These are phyloP conservation scores for Erysiphe pulchra DNA, from an alignment of 2,329 filamentous ascomycete species.

Conservation along the genomic window DNA sequence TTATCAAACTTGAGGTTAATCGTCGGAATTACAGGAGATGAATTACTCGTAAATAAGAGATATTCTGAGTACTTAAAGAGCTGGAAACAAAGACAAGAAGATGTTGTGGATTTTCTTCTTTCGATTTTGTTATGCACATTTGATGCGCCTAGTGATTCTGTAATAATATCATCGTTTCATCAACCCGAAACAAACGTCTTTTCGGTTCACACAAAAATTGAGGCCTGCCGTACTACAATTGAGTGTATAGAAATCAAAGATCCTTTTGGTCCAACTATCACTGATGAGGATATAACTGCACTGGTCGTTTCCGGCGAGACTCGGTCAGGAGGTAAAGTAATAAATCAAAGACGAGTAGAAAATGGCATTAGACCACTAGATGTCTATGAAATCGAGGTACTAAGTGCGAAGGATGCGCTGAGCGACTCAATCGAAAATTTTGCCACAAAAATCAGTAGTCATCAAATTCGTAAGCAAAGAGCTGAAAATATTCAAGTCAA, in stretches of 20 bases:
- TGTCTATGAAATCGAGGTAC: constrained; percentile 71
- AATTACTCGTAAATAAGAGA: constrained; percentile 70
- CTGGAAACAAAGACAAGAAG: constrained; percentile 49
- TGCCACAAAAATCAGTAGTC: constrained; percentile 73
- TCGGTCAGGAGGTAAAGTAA: constrained; percentile 51
- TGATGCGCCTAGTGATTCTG: constrained; percentile 14
- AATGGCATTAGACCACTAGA: constrained; percentile 53
- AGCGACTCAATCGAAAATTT: constrained; percentile 30
- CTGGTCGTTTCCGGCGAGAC: constrained; percentile 80
- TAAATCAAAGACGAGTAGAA: constrained; percentile 59
- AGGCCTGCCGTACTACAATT: constrained; percentile 33
- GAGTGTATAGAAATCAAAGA: constrained; percentile 72
- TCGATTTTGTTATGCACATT: constrained; percentile 25
- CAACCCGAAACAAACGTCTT: constrained; percentile 18
- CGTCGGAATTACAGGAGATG: constrained; percentile 72
- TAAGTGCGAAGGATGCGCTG: constrained; percentile 37
- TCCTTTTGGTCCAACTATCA: constrained; percentile 73
- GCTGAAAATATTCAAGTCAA: constrained; percentile 5
- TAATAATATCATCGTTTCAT: constrained; percentile 10
- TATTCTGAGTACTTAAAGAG: constrained; percentile 56
- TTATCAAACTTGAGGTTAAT: constrained; percentile 31
- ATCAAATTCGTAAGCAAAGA: constrained; percentile 40
- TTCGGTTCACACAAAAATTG: constrained; percentile 30
- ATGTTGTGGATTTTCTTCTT: constrained; percentile 47
- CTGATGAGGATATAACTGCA: constrained; percentile 49